phyloP scores from a whole-genome alignment of 2,329 filamentous ascomycete genomes.

The Pseudodiploospora longispora region DNA sequence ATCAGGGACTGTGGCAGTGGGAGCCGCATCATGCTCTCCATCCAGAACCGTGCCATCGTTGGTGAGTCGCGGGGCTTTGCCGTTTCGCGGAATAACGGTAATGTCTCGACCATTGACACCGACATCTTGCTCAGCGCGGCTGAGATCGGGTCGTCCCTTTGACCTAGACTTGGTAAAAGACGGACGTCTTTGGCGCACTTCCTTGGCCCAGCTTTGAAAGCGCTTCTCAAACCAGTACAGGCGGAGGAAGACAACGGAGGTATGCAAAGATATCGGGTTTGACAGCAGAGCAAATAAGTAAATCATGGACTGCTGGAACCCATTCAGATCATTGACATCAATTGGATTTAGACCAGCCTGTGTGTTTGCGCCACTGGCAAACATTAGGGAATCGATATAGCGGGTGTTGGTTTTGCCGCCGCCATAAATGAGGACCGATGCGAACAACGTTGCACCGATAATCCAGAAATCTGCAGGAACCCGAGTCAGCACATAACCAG shows the following conservation, averaged over 20 bases:
- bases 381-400: slow-evolving; percentile 87
- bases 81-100: slow-evolving; percentile 53
- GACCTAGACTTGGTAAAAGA: slow-evolving; percentile 56
- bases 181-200: slow-evolving; percentile 59
- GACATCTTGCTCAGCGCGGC: slow-evolving; percentile 53
- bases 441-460: slow-evolving; percentile 61
- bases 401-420: slow-evolving; percentile 46
- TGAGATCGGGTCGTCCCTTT: slow-evolving; percentile 34
- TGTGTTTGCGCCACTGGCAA: slow-evolving; percentile 76
- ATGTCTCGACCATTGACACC: slow-evolving; percentile 62
- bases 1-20: slow-evolving; percentile 16
- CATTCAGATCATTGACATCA: slow-evolving; percentile 58
- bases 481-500: slow-evolving; percentile 12
- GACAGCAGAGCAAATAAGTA: slow-evolving; percentile 64
- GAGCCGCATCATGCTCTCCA: slow-evolving; percentile 25
- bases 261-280: slow-evolving; percentile 78
- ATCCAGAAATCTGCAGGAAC: slow-evolving; percentile 64
- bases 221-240: slow-evolving; percentile 98
- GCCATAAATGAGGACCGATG: slow-evolving; percentile 69
- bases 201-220: slow-evolving; percentile 74
- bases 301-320: slow-evolving; percentile 66
- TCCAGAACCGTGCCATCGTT: slow-evolving; percentile 52
- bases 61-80: slow-evolving; percentile 46
- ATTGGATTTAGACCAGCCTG: slow-evolving; percentile 88
- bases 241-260: slow-evolving; percentile 81